These are phyloP conservation scores for Chaetothyriales sp. DNA, from an alignment of 2,329 filamentous ascomycete genomes.

Conservation along the genomic window DNA sequence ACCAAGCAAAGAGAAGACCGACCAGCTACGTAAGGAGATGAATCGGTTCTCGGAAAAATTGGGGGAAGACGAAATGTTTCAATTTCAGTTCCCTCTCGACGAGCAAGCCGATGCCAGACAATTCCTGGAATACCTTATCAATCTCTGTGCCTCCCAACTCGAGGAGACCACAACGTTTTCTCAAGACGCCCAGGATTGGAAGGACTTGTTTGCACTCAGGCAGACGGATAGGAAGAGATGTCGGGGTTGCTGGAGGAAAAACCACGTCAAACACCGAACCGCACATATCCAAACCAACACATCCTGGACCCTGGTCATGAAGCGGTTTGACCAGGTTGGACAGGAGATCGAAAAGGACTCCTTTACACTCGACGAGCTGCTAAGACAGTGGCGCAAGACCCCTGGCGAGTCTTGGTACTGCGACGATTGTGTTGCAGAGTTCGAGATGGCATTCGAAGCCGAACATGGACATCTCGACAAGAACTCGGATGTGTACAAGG, in stretches of 20 bases:
- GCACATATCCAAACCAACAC: neutral
- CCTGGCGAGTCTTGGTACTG: neutral
- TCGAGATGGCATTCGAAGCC: neutral
- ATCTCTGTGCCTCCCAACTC: neutral
- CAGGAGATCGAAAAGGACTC: neutral
- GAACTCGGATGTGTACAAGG: neutral
- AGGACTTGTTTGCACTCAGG: neutral
- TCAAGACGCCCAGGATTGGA: neutral
- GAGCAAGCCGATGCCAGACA: neutral
- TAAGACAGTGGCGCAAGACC: neutral
- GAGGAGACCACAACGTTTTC: neutral
- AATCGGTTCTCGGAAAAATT: neutral
- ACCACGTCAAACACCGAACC: neutral
- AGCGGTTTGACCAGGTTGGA: neutral
- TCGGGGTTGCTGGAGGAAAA: neutral
- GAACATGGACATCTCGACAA: neutral
- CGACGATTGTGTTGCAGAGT: neutral
- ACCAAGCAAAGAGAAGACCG: neutral
- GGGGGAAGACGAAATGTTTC: neutral
- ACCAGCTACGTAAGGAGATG: neutral
- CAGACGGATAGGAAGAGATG: neutral
- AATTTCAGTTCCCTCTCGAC: neutral
- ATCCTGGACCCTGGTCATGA: neutral
- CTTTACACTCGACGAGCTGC: neutral
- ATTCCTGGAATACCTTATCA: neutral